phyloP scores from a whole-genome alignment of 2,329 filamentous ascomycete genomes.

The Shiraia sp. region DNA sequence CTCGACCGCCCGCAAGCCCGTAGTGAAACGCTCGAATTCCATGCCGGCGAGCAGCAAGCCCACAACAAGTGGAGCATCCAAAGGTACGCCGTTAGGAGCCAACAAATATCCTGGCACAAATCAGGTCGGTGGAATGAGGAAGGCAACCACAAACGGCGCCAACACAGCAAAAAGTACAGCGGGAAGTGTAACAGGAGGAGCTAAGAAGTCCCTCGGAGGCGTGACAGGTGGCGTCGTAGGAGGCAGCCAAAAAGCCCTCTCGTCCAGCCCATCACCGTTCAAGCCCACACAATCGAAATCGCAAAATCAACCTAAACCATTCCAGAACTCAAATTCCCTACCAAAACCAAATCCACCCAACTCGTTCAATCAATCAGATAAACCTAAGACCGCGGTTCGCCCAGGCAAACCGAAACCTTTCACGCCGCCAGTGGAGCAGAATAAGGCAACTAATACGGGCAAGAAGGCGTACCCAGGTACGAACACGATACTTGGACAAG shows the following conservation, averaged over 20 bases:
- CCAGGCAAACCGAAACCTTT: conserved; percentile 34
- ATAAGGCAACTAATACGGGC: conserved; percentile 11
- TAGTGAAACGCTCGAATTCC: conserved; percentile 38
- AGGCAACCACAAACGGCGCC: conserved; percentile 19
- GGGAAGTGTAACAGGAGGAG: conserved; percentile 12
- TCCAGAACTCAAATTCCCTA: conserved; percentile 8
- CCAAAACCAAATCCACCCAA: conserved; percentile 19
- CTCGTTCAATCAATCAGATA: conserved; percentile 18
- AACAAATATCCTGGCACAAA: conserved; percentile 34
- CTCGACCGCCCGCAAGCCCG: conserved; percentile 35
- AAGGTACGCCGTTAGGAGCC: conserved; percentile 26
- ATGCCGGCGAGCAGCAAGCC: conserved; percentile 30
- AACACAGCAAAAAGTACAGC: conserved; percentile 12
- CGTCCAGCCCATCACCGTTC: conserved; percentile 8
- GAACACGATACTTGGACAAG: conserved; percentile 34
- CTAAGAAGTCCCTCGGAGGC: conserved; percentile 3
- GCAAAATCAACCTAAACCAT: conserved; percentile 4
- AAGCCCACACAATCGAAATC: conserved; percentile 3
- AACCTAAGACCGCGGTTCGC: conserved; percentile 30
- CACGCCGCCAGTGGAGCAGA: conserved; percentile 15
- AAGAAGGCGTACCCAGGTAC: conserved; percentile 36
- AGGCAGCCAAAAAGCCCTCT: conserved; percentile 14
- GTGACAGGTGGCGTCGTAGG: conserved; percentile 10
- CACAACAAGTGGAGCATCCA: conserved; percentile 10
- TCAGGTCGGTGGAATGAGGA: conserved; percentile 25